Evolutionary conservation across 192 early-diverging fungal genomes (phyloP).

Genomic region (Chytriomyces confervae): DNA sequence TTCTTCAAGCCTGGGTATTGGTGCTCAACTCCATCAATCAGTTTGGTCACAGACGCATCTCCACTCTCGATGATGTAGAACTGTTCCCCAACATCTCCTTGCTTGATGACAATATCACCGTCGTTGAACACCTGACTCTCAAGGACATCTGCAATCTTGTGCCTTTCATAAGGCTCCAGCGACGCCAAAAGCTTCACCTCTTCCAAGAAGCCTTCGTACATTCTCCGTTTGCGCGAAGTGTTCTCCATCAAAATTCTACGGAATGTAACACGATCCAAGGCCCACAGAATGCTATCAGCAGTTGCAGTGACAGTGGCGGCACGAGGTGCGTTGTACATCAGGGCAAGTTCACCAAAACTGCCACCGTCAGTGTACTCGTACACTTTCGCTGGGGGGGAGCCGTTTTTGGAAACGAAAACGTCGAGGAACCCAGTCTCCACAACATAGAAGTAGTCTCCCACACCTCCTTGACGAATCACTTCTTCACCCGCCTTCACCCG

Average conservation of each 20-base stretch:
- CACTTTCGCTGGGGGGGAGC: constrained; percentile 72
- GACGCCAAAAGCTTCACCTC: constrained; percentile 87
- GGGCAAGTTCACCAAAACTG: constrained; percentile 96
- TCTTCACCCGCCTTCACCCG: constrained; percentile 67
- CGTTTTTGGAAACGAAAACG: constrained; percentile 79
- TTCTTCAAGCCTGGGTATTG: constrained; percentile 55
- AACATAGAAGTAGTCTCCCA: constrained; percentile 98
- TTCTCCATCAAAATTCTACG: constrained; percentile 97
- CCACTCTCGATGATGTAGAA: constrained; percentile 98
- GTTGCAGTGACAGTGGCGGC: constrained; percentile 95
- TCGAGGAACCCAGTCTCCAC: constrained; percentile 95
- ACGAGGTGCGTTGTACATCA: constrained; percentile 99
- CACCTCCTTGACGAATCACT: constrained; percentile 92
- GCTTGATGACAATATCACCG: constrained; percentile 80
- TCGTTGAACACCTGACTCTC: constrained; percentile 90
- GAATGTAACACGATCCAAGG: constrained; percentile 97
- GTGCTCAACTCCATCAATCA: constrained; percentile 77
- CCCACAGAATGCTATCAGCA: constrained; percentile 87
- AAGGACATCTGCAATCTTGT: constrained; percentile 98
- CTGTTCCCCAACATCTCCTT: constrained; percentile 92
- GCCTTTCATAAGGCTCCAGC: constrained; percentile 94
- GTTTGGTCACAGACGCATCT: constrained; percentile 80
- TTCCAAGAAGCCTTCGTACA: constrained; percentile 97
- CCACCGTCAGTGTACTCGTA: constrained; percentile 80
- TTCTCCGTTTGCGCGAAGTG: constrained; percentile 89